Conservation (phyloP, 2,329 filamentous ascomycete genomes). For the Neopestalotiopsis sp. region DNA sequence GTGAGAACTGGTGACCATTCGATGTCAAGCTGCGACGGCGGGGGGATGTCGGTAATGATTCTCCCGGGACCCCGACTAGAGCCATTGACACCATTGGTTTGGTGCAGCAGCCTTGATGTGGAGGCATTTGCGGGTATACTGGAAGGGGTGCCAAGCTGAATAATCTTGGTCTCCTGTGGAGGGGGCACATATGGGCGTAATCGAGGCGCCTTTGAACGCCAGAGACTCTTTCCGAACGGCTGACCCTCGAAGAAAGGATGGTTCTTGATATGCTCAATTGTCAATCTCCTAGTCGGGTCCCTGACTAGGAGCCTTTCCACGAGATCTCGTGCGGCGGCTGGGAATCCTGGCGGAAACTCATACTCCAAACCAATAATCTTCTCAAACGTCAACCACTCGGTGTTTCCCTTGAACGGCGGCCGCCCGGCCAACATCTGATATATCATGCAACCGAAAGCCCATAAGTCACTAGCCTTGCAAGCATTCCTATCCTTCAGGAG, state of each 20-base stretch:
- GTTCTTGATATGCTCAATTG: conserved; percentile 95
- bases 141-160: conserved; percentile 70
- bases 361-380: conserved; percentile 97
- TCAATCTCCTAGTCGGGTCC: conserved; percentile 82
- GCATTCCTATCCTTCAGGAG: conserved; percentile 96
- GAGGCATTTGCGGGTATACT: conserved; percentile 34
- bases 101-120: conserved; percentile 35
- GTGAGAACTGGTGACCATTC: conserved; percentile 98
- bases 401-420: conserved; percentile 93
- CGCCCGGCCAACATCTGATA: conserved; percentile 96
- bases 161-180: conserved; percentile 73
- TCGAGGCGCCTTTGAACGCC: conserved; percentile 88
- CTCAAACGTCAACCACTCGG: conserved; percentile 97
- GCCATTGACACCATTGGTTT: conserved; percentile 49
- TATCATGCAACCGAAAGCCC: conserved; percentile 98
- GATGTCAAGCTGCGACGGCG: conserved; percentile 95
- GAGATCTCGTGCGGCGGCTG: conserved; percentile 82
- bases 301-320: conserved; percentile 90
- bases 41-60: conserved; percentile 92
- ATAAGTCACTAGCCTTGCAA: conserved; percentile 96
- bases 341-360: conserved; percentile 89
- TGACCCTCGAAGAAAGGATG: conserved; percentile 95
- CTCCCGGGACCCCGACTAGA: conserved; percentile 70
- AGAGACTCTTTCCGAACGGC: conserved; percentile 80
- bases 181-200: conserved; percentile 84